Conservation (phyloP, 257 asterid genomes). For the Jaltomata sinuosa region DNA sequence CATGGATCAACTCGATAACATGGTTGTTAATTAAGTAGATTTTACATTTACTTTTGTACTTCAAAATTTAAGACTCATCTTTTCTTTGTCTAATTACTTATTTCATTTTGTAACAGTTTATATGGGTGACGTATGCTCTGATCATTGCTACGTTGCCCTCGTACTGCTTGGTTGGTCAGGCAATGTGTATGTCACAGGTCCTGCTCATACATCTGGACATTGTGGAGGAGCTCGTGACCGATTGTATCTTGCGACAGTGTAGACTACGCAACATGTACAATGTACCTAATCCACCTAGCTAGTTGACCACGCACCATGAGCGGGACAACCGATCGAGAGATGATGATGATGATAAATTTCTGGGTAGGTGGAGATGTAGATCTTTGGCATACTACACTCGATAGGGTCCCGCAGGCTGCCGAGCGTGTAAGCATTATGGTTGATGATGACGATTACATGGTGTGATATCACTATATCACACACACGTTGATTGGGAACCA, state of each 20-base stretch:
- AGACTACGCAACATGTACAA: not conserved
- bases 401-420: not conserved
- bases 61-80: not conserved
- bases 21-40: not conserved
- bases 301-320: not conserved
- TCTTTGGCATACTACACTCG: not conserved
- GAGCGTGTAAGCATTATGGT: not conserved
- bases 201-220: not conserved
- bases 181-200: not conserved
- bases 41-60: not conserved
- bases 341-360: not conserved
- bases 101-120: not conserved
- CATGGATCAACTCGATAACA: not conserved
- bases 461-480: not conserved
- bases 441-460: not conserved
- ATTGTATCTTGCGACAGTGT: not conserved
- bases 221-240: not conserved
- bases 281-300: not conserved
- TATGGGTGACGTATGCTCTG: not conserved
- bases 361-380: not conserved
- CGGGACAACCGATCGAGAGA: not conserved
- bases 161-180: not conserved
- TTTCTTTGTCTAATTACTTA: not conserved
- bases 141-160: not conserved
- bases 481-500: not conserved